Evolutionary conservation across 2,329 filamentous ascomycete species (phyloP).

Genomic region (Myotisia sp.): DNA sequence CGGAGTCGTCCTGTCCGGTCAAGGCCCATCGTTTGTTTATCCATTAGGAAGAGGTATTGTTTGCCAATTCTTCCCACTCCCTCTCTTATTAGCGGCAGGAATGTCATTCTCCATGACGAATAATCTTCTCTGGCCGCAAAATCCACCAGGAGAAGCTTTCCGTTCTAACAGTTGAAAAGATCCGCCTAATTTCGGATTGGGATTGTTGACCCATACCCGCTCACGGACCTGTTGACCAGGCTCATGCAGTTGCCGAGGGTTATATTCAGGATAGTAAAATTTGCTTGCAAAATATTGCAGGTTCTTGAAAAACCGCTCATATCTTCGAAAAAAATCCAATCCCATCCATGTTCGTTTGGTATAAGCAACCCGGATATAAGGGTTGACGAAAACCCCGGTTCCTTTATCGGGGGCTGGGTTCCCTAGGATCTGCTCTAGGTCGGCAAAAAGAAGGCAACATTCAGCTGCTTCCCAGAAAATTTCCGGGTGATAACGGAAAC

Average conservation of each 20-base stretch:
- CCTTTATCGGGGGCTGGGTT: neutral
- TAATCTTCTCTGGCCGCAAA: conserved; percentile 10
- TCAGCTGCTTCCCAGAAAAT: conserved; percentile 10
- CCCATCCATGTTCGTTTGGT: conserved; percentile 6
- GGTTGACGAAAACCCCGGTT: conserved; percentile 8
- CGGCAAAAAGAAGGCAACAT: conserved; percentile 9
- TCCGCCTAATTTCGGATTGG: conserved; percentile 1
- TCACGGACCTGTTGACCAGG: conserved; percentile 5
- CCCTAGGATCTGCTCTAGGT: conserved; percentile 4
- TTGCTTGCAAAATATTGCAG: conserved; percentile 10
- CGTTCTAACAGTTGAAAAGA: conserved; percentile 7
- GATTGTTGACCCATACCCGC: conserved; percentile 3
- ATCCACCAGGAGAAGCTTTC: conserved; percentile 5
- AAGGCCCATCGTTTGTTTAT: too few species aligned
- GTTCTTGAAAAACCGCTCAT: conserved; percentile 9
- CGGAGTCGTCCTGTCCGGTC: too few species aligned
- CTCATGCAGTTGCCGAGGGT: conserved; percentile 6
- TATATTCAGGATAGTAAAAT: conserved; percentile 10
- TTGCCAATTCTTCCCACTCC: conserved; percentile 9
- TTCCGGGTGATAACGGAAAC: conserved; percentile 6
- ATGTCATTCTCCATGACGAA: conserved; percentile 10
- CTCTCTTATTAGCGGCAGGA: conserved; percentile 4
- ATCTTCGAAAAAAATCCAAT: conserved; percentile 8
- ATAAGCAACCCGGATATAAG: conserved; percentile 8
- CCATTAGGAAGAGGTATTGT: conserved; percentile 5